A percentile compares a stretch with the other conserved stretches of the same genome.
These are phyloP conservation scores for Cucurbita moschata DNA, from an alignment of 306 rosid species.

Conservation along the genomic window DNA sequence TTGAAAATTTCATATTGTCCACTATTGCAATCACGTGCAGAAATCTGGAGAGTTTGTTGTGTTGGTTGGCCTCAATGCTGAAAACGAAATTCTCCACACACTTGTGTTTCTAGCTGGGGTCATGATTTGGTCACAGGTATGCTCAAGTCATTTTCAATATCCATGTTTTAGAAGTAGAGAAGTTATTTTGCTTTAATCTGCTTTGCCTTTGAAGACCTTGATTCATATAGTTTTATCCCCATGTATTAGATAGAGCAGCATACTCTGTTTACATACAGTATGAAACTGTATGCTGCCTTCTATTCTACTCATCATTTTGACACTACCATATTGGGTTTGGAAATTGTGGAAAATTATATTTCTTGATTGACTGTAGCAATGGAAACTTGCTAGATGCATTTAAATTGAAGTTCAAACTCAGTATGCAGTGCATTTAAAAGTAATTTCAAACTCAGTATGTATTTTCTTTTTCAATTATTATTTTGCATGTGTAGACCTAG, in stretches of 20 bases:
- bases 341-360: neutral
- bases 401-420: neutral
- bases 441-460: too few relatives aligned
- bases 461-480: neutral
- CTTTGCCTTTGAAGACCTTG: neutral
- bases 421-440: neutral
- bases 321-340: neutral
- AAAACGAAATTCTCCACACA: slow-evolving; percentile 84
- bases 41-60: slow-evolving; percentile 57
- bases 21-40: slow-evolving; percentile 33
- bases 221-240: neutral
- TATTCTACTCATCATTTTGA: neutral
- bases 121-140: slow-evolving; percentile 90
- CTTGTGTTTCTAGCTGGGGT: slow-evolving; percentile 70
- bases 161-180: neutral
- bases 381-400: neutral
- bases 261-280: neutral
- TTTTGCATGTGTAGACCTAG: neutral
- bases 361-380: neutral
- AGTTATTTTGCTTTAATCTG: neutral
- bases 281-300: neutral
- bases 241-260: neutral
- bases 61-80: slow-evolving; percentile 56
- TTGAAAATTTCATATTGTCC: slow-evolving; percentile 3
- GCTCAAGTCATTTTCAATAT: slow-evolving; percentile 7